These are phyloP conservation scores for Talaromyces sp. DNA, from an alignment of 2,329 filamentous ascomycete genomes.

Conservation along the genomic window DNA sequence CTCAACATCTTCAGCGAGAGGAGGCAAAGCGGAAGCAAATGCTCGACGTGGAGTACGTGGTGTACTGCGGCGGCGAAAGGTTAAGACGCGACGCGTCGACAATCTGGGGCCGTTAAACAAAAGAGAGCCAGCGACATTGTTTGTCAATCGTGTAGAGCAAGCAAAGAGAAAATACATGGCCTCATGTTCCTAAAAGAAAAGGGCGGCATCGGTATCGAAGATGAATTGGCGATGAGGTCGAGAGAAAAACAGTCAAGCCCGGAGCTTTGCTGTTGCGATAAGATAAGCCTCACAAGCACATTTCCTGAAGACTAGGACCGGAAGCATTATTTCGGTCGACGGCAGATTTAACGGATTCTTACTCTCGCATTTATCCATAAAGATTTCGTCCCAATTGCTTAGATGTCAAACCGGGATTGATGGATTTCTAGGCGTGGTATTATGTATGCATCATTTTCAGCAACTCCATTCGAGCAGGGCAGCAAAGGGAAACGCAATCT, in stretches of 20 bases:
- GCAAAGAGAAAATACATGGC: neutral
- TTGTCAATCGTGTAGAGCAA: neutral
- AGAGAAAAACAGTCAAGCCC: neutral
- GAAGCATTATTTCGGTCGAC: neutral
- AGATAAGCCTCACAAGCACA: neutral
- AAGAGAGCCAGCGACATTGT: neutral
- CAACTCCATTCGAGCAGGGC: neutral
- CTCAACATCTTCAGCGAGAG: slow-evolving; percentile 6
- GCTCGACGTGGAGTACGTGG: neutral
- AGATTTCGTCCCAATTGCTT: neutral
- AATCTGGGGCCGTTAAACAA: neutral
- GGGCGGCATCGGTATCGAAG: neutral
- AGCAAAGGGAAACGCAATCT: neutral
- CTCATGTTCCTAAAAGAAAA: too few relatives aligned
- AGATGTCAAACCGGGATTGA: neutral
- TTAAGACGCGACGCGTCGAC: slow-evolving; percentile 8
- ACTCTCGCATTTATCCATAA: neutral
- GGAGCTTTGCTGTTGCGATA: neutral
- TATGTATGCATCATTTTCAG: neutral
- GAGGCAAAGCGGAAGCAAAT: slow-evolving; percentile 7
- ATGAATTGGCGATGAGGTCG: neutral
- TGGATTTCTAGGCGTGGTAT: neutral
- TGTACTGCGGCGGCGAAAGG: neutral
- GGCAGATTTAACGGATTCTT: neutral
- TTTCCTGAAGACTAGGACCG: neutral